These are phyloP conservation scores for Penicillium glabrum DNA, from an alignment of 2,329 filamentous ascomycete genomes.

Conservation along the genomic window DNA sequence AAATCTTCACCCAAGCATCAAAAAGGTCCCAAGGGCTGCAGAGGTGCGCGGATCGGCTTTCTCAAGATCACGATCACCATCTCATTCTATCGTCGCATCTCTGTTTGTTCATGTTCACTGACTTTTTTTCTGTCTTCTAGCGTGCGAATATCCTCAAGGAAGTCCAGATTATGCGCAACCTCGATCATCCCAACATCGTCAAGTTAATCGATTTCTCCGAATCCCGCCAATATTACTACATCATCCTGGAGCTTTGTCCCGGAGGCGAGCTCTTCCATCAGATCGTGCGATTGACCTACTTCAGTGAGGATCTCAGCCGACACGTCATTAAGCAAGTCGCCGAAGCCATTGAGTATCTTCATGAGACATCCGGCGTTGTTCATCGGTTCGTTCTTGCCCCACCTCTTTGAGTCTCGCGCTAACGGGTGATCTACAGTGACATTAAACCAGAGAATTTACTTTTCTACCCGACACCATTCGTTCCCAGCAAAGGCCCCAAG, in stretches of 20 bases:
- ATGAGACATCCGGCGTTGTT: conserved; percentile 92
- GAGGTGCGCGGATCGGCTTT: conserved; percentile 70
- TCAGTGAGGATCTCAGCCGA: conserved; percentile 90
- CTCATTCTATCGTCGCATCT: not conserved
- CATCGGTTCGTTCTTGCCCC: conserved; percentile 71
- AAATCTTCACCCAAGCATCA: conserved; percentile 93
- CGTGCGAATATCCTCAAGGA: conserved; percentile 97
- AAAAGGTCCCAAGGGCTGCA: conserved; percentile 90
- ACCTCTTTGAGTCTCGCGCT: conserved; percentile 1
- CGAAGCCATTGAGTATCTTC: conserved; percentile 88
- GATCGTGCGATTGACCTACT: conserved; percentile 96
- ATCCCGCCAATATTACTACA: conserved; percentile 94
- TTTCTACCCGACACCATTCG: conserved; percentile 80
- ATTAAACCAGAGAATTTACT: conserved; percentile 98
- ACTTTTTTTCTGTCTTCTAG: conserved; percentile 51
- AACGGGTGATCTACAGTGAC: conserved; percentile 23
- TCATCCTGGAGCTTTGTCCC: conserved; percentile 89
- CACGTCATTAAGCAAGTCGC: conserved; percentile 96
- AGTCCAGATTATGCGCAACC: conserved; percentile 95
- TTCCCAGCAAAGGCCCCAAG: conserved; percentile 77
- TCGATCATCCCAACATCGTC: conserved; percentile 95
- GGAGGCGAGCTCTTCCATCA: conserved; percentile 98
- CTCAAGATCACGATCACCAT: conserved; percentile 35
- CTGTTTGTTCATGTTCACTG: conserved; percentile 16
- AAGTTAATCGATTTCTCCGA: conserved; percentile 93